phyloP scores from a whole-genome alignment of 2,329 filamentous ascomycete genomes.

The Exophiala sp. region DNA sequence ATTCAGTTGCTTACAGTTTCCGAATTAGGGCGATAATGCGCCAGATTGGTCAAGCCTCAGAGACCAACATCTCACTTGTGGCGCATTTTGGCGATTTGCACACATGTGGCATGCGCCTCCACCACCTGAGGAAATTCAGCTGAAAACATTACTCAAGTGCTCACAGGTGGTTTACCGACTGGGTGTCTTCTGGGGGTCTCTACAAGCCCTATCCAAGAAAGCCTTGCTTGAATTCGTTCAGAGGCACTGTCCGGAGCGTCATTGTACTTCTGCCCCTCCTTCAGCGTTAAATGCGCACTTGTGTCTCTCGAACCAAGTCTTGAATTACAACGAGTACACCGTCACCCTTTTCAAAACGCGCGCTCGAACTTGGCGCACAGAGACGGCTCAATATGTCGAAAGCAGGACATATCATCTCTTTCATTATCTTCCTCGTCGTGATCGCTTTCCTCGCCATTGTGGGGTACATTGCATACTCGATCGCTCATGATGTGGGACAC shows the following conservation, averaged over 20 bases:
- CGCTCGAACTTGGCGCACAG: not conserved
- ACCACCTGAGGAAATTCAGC: not conserved
- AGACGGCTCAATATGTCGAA: conserved; percentile 20
- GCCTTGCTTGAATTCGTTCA: too few relatives aligned
- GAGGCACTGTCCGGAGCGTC: too few relatives aligned
- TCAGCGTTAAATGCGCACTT: too few relatives aligned
- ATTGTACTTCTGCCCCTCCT: too few relatives aligned
- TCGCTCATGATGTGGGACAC: conserved; percentile 56
- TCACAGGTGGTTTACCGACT: too few relatives aligned
- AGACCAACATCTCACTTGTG: not conserved
- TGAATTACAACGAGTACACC: not conserved
- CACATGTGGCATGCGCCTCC: too few relatives aligned
- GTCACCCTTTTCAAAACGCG: not conserved
- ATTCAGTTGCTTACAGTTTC: too few relatives aligned
- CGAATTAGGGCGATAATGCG: not conserved
- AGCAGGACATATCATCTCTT: conserved; percentile 45
- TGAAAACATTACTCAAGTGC: not conserved
- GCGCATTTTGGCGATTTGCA: not conserved
- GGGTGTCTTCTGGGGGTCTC: too few relatives aligned
- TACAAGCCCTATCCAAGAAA: too few relatives aligned
- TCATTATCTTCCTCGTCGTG: conserved; percentile 55
- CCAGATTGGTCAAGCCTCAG: not conserved
- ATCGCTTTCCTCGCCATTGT: conserved; percentile 51
- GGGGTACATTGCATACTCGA: conserved; percentile 56
- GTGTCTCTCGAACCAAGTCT: too few relatives aligned